These are phyloP conservation scores for Globisporangium apiculatum DNA, from an alignment of 352 stramenopile species.

Conservation along the genomic window DNA sequence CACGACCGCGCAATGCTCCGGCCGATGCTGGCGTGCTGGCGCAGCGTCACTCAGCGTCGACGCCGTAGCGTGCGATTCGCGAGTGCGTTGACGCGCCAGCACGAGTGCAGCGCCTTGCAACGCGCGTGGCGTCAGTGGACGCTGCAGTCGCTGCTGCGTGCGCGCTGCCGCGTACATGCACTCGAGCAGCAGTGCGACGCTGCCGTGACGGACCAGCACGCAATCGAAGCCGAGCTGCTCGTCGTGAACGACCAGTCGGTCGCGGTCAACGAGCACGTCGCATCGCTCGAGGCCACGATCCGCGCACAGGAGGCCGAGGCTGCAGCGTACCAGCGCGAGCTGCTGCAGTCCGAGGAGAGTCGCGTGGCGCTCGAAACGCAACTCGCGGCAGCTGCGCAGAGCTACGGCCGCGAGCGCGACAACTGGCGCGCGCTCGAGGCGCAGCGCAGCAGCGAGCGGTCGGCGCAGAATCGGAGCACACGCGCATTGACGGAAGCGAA, in stretches of 20 bases:
- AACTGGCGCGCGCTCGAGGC: slow-evolving; percentile 21
- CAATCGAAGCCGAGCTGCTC: slow-evolving; percentile 37
- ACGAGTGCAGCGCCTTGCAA: slow-evolving; percentile 10
- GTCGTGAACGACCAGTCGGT: slow-evolving; percentile 25
- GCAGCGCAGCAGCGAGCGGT: slow-evolving; percentile 20
- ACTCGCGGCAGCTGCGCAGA: slow-evolving; percentile 12
- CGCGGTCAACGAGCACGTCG: slow-evolving; percentile 35
- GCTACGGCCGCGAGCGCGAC: slow-evolving; percentile 20
- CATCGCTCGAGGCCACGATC: slow-evolving; percentile 18
- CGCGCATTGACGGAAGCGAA: slow-evolving; percentile 18
- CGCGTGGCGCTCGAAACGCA: slow-evolving; percentile 17
- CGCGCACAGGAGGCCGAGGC: slow-evolving; percentile 24
- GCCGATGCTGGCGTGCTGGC: slow-evolving; percentile 18
- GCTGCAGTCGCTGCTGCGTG: slow-evolving; percentile 9
- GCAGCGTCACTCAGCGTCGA: slow-evolving; percentile 6
- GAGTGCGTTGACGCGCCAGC: slow-evolving; percentile 15
- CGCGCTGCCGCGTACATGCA: slow-evolving; percentile 16
- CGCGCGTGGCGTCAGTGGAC: slow-evolving; percentile 43
- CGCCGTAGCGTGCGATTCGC: slow-evolving; percentile 18
- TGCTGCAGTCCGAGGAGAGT: slow-evolving; percentile 24
- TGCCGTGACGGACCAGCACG: slow-evolving; percentile 26
- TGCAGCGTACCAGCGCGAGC: slow-evolving; percentile 22
- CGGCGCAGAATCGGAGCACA: slow-evolving; percentile 7
- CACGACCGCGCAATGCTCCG: slow-evolving; percentile 17
- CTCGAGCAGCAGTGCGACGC: slow-evolving; percentile 12